phyloP scores from a whole-genome alignment of 352 stramenopile genomes.

The Pythium monospermum region DNA sequence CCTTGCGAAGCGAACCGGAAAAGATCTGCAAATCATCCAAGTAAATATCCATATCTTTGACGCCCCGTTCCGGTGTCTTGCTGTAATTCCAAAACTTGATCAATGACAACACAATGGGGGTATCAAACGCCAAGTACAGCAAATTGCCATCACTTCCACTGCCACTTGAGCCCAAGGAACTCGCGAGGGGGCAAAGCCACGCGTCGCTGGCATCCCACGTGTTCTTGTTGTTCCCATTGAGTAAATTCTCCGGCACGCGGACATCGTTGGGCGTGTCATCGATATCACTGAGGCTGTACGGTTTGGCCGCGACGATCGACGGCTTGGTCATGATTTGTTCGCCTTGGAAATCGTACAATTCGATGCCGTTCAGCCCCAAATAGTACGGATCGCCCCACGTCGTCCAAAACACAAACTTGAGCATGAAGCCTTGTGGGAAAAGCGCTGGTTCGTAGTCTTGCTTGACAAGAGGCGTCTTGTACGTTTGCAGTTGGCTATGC shows the following conservation, averaged over 20 bases:
- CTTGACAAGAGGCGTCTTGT: slow-evolving; percentile 67
- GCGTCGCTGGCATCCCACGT: slow-evolving; percentile 67
- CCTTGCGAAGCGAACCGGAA: slow-evolving; percentile 54
- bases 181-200: slow-evolving; percentile 69
- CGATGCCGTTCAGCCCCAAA: slow-evolving; percentile 72
- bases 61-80: slow-evolving; percentile 80
- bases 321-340: slow-evolving; percentile 31
- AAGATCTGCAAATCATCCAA: slow-evolving; percentile 84
- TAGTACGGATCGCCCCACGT: slow-evolving; percentile 86
- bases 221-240: slow-evolving; percentile 69
- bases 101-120: slow-evolving; percentile 63
- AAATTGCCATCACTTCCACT: slow-evolving; percentile 57
- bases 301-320: slow-evolving; percentile 40
- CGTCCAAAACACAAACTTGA: slow-evolving; percentile 79
- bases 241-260: slow-evolving; percentile 50
- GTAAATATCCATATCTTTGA: slow-evolving; percentile 80
- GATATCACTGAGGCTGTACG: slow-evolving; percentile 55
- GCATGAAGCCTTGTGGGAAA: slow-evolving; percentile 76
- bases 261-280: slow-evolving; percentile 30
- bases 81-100: slow-evolving; percentile 90
- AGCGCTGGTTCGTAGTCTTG: slow-evolving; percentile 87
- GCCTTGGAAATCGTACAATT: slow-evolving; percentile 66
- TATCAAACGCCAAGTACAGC: slow-evolving; percentile 70
- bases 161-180: slow-evolving; percentile 54
- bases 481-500: slow-evolving; percentile 28